Evolutionary conservation across 768 basidiomycete genomes (phyloP), one percentile per base, ranked within the genome.

Genomic region (Lactarius tabidus): DNA sequence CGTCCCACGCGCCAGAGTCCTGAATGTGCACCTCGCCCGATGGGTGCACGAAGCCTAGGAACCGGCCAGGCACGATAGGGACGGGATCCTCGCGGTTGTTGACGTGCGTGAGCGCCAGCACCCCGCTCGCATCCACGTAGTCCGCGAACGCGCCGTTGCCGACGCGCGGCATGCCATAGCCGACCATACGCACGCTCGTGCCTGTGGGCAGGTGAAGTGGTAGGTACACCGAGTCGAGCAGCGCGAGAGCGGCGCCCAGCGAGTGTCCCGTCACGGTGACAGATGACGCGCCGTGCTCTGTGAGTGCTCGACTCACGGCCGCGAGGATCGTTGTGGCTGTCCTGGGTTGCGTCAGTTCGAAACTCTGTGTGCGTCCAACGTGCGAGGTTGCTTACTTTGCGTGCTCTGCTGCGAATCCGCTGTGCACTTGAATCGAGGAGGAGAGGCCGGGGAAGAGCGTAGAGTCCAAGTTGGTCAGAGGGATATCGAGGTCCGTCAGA

Each of bases 391-490:
- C 41, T 43, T 43, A 43, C 65, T 39, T 38, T 36, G 82, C 79
- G 45, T 87, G 85, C 57, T 78, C 78, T 43, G 79, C 71, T 2
- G 79, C 76, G 72, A 87, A 88, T 5, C 87, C 86, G 41, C 78
- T 75, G 69, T 84, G 86, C 20, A 81, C 84, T 62, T 72, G 68
- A 23, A 84, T 79, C 39, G 62, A 73, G 20, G 72, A 72, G 35
- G 78, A 70, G 17, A 85, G 72, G 1, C 84, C 85, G 1, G 86
- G 86, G 76, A 87, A 88, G 8, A 87, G 78, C 0, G 73, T 72
- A 1, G 78, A 33, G 69, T 84, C 73, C 31, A 86, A 75, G 18
- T 63, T 68, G 35, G 74, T 71, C 70, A 77, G 74, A 36, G 74
- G 1, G 57, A 86, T 73, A 63, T 84, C 74, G 60, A 69, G 60